Evolutionary conservation across 805 yeast species (phyloP).

Genomic region (Komagataella pastoris): DNA sequence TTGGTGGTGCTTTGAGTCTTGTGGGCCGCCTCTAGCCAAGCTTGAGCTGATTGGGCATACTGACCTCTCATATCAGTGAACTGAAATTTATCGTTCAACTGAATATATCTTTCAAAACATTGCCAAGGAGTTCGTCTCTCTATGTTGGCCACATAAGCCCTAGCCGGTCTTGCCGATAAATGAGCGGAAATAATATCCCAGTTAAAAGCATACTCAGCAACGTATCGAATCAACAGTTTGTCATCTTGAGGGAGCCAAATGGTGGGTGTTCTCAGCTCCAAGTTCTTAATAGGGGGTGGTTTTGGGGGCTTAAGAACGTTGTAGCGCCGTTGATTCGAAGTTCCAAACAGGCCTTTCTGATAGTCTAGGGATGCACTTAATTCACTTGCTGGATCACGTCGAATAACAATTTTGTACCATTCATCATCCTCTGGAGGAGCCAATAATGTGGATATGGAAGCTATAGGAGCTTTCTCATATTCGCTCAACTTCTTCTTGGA

Average conservation of each 20-base stretch:
- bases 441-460: slow-evolving; percentile 41
- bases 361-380: slow-evolving; percentile 20
- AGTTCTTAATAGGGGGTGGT: slow-evolving; percentile 75
- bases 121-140: slow-evolving; percentile 98
- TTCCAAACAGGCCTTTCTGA: slow-evolving; percentile 45
- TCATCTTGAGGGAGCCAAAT: slow-evolving; percentile 97
- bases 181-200: slow-evolving; percentile 89
- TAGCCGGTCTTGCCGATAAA: slow-evolving; percentile 50
- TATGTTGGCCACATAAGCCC: slow-evolving; percentile 70
- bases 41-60: slow-evolving; percentile 70
- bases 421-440: slow-evolving; percentile 46
- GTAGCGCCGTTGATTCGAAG: slow-evolving; percentile 35
- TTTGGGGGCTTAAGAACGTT: slow-evolving; percentile 73
- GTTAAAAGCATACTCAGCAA: slow-evolving; percentile 77
- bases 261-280: slow-evolving; percentile 80
- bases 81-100: slow-evolving; percentile 79
- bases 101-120: slow-evolving; percentile 92
- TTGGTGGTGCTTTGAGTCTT: slow-evolving; percentile 81
- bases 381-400: slow-evolving; percentile 30
- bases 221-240: slow-evolving; percentile 61
- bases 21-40: slow-evolving; percentile 87
- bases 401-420: slow-evolving; percentile 46
- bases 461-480: slow-evolving; percentile 7
- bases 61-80: slow-evolving; percentile 80
- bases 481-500: slow-evolving; percentile 2